Evolutionary conservation across 2,329 filamentous ascomycete genomes (phyloP), one percentile per base, ranked within the genome.

Genomic region (Fusarium sp.): DNA sequence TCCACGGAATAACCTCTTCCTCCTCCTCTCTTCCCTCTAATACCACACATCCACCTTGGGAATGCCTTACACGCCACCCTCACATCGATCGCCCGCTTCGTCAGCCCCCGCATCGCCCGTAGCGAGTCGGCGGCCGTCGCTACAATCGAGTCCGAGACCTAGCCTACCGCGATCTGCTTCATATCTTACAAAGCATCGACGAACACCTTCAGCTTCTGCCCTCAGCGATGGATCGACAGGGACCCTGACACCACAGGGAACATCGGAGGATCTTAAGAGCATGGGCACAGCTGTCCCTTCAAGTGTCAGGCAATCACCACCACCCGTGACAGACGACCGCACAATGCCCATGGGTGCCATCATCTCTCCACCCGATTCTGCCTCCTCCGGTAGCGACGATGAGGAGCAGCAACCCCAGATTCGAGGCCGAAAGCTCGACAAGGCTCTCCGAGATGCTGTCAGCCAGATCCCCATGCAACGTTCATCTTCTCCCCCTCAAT

Each of bases 21-120:
- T 35, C 63, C 33, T 41, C 54, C 47, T 50, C 50, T 37, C 49
- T 48, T 64, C 59, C 44, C 48, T 57, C 54, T 47, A 58, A 61
- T 55, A 52, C 43, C 55, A 58, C 37, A 59, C 57, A 63, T 70
- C 75, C 71, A 71, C 65, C 64, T 74, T 79, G 79, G 84, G 86
- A 84, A 96, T 96, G 93, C 93, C 93, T 89, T 96, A 96, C 84
- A 96, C 93, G 80, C 92, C 93, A 65, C 93, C 93, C 68, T 88
- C 90, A 74, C 87, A 88, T 77, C 83, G 85, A 77, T 90, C 89
- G 65, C 88, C 89, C 76, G 84, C 88, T 72, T 84, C 86, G 66
- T 89, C 89, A 74, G 83, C 84, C 63, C 82, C 86, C 52, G 76
- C 83, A 23, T 90, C 89, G 52, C 88, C 88, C 15, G 82, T 84